Conservation (phyloP, 306 rosid genomes). For the Lagenaria siceraria region DNA sequence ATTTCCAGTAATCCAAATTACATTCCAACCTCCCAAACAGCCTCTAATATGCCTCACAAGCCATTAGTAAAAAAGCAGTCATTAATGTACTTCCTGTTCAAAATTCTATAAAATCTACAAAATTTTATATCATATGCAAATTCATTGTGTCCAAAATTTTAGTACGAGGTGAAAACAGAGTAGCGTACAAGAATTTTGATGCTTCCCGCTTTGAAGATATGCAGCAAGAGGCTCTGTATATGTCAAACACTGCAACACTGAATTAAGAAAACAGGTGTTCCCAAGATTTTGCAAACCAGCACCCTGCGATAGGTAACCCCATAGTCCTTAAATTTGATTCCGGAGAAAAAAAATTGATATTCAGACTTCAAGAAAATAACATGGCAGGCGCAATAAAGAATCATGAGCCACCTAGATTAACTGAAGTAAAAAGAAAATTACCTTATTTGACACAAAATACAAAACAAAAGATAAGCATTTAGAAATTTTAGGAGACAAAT, state of each 20-base stretch:
- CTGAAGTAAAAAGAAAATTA: background rate
- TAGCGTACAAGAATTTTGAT: conserved; percentile 73
- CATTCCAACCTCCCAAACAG: too few relatives aligned
- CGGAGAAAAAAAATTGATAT: background rate
- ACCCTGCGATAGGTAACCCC: conserved; percentile 46
- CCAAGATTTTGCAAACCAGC: conserved; percentile 89
- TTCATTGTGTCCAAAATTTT: background rate
- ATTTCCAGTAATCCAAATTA: too few relatives aligned
- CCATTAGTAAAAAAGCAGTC: background rate
- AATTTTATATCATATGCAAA: background rate
- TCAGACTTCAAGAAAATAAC: background rate
- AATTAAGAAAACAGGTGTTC: conserved; percentile 90
- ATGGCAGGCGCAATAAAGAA: background rate
- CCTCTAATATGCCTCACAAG: background rate
- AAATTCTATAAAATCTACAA: background rate
- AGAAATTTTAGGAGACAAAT: background rate
- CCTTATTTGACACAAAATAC: background rate
- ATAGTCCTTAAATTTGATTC: background rate
- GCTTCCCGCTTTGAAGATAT: conserved; percentile 91
- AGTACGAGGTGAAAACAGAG: background rate
- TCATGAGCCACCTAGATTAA: background rate
- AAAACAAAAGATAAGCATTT: background rate
- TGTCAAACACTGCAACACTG: conserved; percentile 89
- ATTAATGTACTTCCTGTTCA: background rate
- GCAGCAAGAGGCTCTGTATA: conserved; percentile 95